These are phyloP conservation scores for Neofusicoccum umdonicola DNA, from an alignment of 2,329 filamentous ascomycete species.

Conservation along the genomic window DNA sequence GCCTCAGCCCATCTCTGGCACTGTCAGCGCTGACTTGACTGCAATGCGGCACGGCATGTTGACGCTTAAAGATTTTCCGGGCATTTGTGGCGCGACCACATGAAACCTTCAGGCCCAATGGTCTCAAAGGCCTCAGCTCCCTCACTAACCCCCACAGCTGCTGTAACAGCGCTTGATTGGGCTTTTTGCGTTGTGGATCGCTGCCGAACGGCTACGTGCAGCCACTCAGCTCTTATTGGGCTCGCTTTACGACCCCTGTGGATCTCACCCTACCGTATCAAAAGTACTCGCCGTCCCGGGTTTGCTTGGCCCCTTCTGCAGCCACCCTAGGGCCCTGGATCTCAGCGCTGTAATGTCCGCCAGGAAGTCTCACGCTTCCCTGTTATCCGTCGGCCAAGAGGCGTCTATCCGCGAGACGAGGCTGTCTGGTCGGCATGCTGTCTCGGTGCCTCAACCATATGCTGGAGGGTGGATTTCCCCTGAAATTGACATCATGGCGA, in stretches of 20 bases:
- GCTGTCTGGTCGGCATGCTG: neutral
- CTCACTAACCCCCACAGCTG: neutral
- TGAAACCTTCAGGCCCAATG: slow-evolving; percentile 5
- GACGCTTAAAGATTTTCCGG: neutral
- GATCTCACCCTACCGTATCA: neutral
- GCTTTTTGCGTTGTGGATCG: slow-evolving; percentile 1
- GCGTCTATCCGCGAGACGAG: neutral
- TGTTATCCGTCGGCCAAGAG: neutral
- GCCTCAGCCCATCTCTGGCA: neutral
- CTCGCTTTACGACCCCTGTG: slow-evolving; percentile 2
- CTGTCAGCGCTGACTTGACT: slow-evolving; percentile 14
- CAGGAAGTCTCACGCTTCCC: neutral
- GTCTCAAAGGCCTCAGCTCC: neutral
- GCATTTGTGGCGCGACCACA: neutral
- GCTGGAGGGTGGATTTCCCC: neutral
- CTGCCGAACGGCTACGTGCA: slow-evolving; percentile 1
- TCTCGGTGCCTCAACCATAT: neutral
- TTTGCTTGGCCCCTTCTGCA: slow-evolving; percentile 12
- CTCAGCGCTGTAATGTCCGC: neutral
- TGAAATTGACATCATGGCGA: neutral
- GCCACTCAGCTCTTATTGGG: slow-evolving; percentile 4
- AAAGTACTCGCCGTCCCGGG: neutral
- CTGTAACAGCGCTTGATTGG: slow-evolving; percentile 12
- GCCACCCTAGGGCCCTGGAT: slow-evolving; percentile 1
- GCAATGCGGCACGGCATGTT: slow-evolving; percentile 6